A percentile compares a stretch with the other conserved stretches of the same genome.
Conservation (phyloP, 805 yeast species). For the Cyberlindnera maritima region DNA sequence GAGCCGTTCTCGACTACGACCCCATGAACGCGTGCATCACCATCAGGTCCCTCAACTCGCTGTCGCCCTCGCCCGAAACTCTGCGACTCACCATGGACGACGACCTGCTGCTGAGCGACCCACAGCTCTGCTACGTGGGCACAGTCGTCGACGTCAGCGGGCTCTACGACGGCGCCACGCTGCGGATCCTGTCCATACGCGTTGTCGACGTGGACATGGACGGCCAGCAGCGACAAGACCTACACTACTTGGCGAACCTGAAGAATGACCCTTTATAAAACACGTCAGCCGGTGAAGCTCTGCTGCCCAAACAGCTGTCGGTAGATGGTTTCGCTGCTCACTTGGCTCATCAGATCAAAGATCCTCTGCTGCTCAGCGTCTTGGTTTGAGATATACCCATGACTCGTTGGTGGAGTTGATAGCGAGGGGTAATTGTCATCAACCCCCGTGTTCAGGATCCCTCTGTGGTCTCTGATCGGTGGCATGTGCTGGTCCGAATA, state of each 20-base stretch:
- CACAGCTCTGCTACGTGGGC: constrained; percentile 20
- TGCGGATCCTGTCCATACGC: constrained; percentile 9
- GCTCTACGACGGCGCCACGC: constrained; percentile 15
- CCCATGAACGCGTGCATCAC: constrained; percentile 14
- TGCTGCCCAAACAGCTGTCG: constrained; percentile 52
- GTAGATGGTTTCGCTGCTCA: constrained; percentile 61
- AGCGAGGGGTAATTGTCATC: constrained; percentile 24
- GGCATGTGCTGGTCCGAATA: not conserved
- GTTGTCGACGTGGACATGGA: constrained; percentile 12
- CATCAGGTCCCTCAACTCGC: constrained; percentile 14
- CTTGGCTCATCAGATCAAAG: constrained; percentile 59
- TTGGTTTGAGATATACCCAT: constrained; percentile 7
- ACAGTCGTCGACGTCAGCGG: constrained; percentile 21
- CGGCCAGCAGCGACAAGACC: constrained; percentile 1
- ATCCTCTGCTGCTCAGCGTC: constrained; percentile 51
- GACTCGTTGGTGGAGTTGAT: constrained; percentile 24
- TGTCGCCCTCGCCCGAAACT: constrained; percentile 7
- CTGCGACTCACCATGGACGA: constrained; percentile 17
- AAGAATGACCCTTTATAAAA: constrained; percentile 10
- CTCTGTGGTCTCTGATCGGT: constrained; percentile 8
- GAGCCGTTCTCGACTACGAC: constrained; percentile 21
- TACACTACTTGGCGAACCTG: constrained; percentile 8
- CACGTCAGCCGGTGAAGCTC: constrained; percentile 8
- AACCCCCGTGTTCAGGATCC: constrained; percentile 1
- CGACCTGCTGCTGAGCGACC: constrained; percentile 10